phyloP scores from a whole-genome alignment of 768 basidiomycete species.

The Pseudohyphozyma bogoriensis region DNA sequence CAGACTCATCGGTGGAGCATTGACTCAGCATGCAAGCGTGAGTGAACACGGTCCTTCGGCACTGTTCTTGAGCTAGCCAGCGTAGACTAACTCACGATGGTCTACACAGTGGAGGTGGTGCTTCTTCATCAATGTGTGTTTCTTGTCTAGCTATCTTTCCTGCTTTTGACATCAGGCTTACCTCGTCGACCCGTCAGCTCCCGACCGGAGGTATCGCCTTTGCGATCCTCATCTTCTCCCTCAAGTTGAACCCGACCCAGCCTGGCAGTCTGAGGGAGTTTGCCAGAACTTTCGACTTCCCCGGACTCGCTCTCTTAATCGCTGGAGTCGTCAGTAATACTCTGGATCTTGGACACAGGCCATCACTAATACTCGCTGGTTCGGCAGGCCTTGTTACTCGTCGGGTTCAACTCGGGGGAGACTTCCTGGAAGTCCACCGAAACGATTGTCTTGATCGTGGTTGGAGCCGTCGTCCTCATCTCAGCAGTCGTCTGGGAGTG shows the following conservation, averaged over 20 bases:
- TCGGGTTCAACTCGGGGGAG: slow-evolving; percentile 35
- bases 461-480: slow-evolving; percentile 26
- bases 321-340: slow-evolving; percentile 33
- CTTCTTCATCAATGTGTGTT: slow-evolving; percentile 24
- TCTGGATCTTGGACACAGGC: no score
- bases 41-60: no score
- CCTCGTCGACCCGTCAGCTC: slow-evolving; percentile 31
- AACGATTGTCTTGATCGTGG: slow-evolving; percentile 26
- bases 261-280: slow-evolving; percentile 31
- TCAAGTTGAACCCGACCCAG: slow-evolving; percentile 37
- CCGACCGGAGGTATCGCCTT: slow-evolving; percentile 37
- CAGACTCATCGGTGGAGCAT: slow-evolving; percentile 33
- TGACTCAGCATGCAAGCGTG: slow-evolving; percentile 3
- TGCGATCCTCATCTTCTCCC: slow-evolving; percentile 36
- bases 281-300: slow-evolving; percentile 38
- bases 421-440: slow-evolving; percentile 17
- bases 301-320: slow-evolving; percentile 39
- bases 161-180: neutral
- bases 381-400: slow-evolving; percentile 37
- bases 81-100: slow-evolving; percentile 45
- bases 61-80: slow-evolving; percentile 41
- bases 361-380: no score
- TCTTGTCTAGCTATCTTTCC: neutral
- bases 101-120: slow-evolving; percentile 57
- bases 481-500: slow-evolving; percentile 29